These are phyloP conservation scores for Phialocephala sp. DNA, from an alignment of 2,329 filamentous ascomycete species.

Conservation along the genomic window DNA sequence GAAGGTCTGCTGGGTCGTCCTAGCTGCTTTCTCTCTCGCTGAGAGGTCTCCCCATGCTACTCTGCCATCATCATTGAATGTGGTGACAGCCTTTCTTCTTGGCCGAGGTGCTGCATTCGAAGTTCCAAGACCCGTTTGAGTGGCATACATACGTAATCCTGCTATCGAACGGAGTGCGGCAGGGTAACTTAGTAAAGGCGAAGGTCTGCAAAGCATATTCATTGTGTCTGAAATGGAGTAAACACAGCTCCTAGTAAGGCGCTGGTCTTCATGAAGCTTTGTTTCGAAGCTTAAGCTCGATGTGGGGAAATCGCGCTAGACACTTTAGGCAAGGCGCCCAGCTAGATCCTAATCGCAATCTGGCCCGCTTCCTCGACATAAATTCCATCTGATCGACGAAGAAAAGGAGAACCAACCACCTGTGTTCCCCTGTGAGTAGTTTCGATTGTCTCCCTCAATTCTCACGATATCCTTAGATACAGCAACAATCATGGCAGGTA, in stretches of 20 bases:
- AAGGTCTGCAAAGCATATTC: constrained; percentile 32
- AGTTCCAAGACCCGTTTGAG: constrained; percentile 53
- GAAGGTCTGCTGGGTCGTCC: constrained; percentile 88
- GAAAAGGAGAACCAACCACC: constrained; percentile 25
- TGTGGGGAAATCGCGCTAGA: constrained; percentile 25
- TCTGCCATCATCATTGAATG: constrained; percentile 84
- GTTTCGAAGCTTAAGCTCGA: constrained; percentile 18
- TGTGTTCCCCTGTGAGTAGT: constrained; percentile 1
- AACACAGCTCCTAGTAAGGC: no score
- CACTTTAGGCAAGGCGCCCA: constrained; percentile 11
- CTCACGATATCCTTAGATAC: neutral
- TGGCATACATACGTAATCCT: constrained; percentile 61
- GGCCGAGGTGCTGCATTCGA: constrained; percentile 45
- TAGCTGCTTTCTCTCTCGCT: constrained; percentile 75
- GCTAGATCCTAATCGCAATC: constrained; percentile 35
- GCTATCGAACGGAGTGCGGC: constrained; percentile 47
- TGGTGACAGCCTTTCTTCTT: constrained; percentile 74
- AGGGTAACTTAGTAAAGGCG: constrained; percentile 46
- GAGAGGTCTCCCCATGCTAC: constrained; percentile 83
- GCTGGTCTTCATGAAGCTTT: constrained; percentile 5
- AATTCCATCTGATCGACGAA: constrained; percentile 23
- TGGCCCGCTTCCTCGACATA: constrained; percentile 34
- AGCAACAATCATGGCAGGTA: constrained; percentile 57
- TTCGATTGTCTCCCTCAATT: neutral
- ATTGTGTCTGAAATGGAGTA: constrained; percentile 24